Evolutionary conservation across 495 filamentous ascomycete genomes (phyloP).

Genomic region (Aspergillus incahuasiensis): DNA sequence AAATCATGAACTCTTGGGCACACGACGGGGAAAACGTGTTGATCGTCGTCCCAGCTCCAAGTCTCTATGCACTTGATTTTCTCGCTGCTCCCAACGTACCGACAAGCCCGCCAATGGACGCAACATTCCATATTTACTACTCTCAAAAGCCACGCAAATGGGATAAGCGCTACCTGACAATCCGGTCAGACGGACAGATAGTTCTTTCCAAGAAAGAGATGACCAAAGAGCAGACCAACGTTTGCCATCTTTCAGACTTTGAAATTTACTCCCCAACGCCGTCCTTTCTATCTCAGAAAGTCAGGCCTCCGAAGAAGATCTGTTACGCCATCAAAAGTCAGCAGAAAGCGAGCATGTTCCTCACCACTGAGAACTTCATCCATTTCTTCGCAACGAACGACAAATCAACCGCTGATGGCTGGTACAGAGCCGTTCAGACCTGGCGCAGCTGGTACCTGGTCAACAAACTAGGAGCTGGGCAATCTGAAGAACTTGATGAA

Average conservation of each 20-base stretch:
- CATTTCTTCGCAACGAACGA: slow-evolving; percentile 89
- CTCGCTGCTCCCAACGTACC: slow-evolving; percentile 53
- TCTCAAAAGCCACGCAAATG: slow-evolving; percentile 77
- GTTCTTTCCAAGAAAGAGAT: slow-evolving; percentile 63
- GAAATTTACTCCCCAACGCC: slow-evolving; percentile 79
- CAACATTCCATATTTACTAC: slow-evolving; percentile 68
- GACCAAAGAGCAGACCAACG: slow-evolving; percentile 52
- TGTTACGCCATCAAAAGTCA: slow-evolving; percentile 92
- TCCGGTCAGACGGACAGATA: slow-evolving; percentile 73
- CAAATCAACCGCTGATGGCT: slow-evolving; percentile 55
- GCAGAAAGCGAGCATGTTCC: slow-evolving; percentile 81
- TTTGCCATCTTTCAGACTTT: slow-evolving; percentile 90
- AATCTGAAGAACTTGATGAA: slow-evolving; percentile 28
- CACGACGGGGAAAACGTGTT: slow-evolving; percentile 67
- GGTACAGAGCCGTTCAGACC: slow-evolving; percentile 63
- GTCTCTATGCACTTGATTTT: slow-evolving; percentile 39
- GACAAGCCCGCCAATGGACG: slow-evolving; percentile 53
- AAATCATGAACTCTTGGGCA: slow-evolving; percentile 92
- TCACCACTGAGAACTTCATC: slow-evolving; percentile 76
- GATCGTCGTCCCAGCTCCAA: slow-evolving; percentile 51
- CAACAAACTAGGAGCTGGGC: slow-evolving; percentile 53
- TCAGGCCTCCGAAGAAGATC: slow-evolving; percentile 71
- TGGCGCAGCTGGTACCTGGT: slow-evolving; percentile 92
- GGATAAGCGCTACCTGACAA: slow-evolving; percentile 77
- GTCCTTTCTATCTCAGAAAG: slow-evolving; percentile 54